Base-by-base conservation (phyloP, 352 stramenopile genomes). In the Globisporangium irregulare region DNA sequence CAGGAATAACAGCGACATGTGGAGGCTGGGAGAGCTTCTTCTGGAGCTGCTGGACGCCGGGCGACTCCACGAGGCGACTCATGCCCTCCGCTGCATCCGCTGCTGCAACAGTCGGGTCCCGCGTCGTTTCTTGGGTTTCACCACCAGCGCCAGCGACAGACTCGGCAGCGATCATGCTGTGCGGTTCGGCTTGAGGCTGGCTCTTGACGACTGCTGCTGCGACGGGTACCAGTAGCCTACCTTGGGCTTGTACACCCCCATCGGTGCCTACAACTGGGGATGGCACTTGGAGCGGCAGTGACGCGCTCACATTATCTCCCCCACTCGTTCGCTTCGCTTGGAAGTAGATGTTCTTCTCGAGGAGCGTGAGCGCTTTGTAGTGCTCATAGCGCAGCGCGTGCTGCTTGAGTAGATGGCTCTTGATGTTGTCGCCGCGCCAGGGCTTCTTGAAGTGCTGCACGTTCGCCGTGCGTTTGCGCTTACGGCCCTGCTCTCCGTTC, bases 381-480 rank as follows among this genome's bases (percentile, higher is more conserved):
- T 15, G 9, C n/a, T 51, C 64, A 9, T 59, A 69, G 27, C 55
- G 64, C 41, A 27, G 38, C 27, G 64, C 64, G 55, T 69, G 64
- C 55, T 69, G 64, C 41, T 63, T 63, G 55, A 54, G 41, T 55
- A 69, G 38, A 24, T 69, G 64, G 64, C 64, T 69, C 36, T 36
- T 51, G 32, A 69, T 59, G 64, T 64, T 69, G 41, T 69, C 55
- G 54, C 64, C 64, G 64, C 64, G 55, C 64, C 64, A 69, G 20
- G 64, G 55, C 29, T 36, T 22, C 64, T 69, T 69, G 29, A 69
- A 69, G 38, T 62, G 34, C 63, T 63, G 63, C 25, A 68, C 63
- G 55, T 68, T 68, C 18, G 41, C 20, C 12, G 63, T 63, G 63
- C 63, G 63, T 55, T 63, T 63, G 63, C 63, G 63, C 41, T 68